phyloP scores from a whole-genome alignment of 345 rosid species.

The Syzygium aromaticum region DNA sequence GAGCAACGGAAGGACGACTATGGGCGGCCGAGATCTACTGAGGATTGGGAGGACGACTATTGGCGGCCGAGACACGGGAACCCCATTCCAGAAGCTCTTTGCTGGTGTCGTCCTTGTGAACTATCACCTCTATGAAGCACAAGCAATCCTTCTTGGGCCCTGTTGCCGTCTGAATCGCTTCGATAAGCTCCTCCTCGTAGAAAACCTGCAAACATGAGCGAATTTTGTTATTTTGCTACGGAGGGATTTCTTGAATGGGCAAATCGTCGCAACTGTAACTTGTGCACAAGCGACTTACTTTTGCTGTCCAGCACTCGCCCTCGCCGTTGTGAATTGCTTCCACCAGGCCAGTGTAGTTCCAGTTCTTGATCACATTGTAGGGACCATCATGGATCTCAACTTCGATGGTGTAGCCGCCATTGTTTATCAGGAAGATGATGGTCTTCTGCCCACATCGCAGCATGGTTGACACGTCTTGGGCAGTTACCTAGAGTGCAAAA shows the following conservation, averaged over 20 bases:
- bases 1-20: constrained; percentile 68
- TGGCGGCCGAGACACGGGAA: constrained; percentile 68
- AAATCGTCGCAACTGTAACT: not conserved
- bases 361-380: constrained; percentile 78
- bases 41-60: constrained; percentile 72
- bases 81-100: constrained; percentile 83
- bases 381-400: constrained; percentile 88
- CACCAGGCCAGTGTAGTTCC: constrained; percentile 71
- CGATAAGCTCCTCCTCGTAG: constrained; percentile 51
- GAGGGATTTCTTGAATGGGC: not conserved
- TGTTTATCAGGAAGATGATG: constrained; percentile 72
- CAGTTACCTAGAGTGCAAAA: constrained; percentile 43
- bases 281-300: constrained; percentile 26
- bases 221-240: not conserved
- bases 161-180: constrained; percentile 45
- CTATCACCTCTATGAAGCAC: constrained; percentile 72
- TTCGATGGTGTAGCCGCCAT: constrained; percentile 80
- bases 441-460: constrained; percentile 49
- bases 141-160: constrained; percentile 54
- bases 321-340: constrained; percentile 72
- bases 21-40: constrained; percentile 66
- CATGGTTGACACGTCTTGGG: constrained; percentile 76
- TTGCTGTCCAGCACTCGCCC: constrained; percentile 80
- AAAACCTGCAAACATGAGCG: constrained; percentile 26
- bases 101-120: constrained; percentile 81